Evolutionary conservation across 257 asterid genomes (phyloP), one percentile per base, ranked within the genome.

Genomic region (Gynochthodes officinalis): DNA sequence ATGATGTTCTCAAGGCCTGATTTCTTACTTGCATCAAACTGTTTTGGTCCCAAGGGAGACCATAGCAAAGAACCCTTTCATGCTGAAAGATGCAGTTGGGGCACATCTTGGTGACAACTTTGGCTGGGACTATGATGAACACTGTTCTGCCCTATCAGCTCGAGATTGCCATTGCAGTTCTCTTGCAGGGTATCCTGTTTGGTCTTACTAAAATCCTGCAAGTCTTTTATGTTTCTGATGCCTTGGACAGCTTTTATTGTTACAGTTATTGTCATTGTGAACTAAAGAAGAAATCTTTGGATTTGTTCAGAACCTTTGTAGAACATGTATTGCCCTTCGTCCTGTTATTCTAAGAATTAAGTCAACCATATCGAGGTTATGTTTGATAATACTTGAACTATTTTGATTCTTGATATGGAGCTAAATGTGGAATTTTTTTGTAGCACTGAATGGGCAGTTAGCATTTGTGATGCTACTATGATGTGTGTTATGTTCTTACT

Each of bases 1-100:
- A 72, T 75, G 78, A 64, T 84, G 53, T 64, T 75, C 76, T 67
- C 89, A 37, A 78, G 86, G 81, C 88, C 93, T 2, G 95, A 90
- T 81, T 69, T 70, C 59, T 67, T 86, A 72, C 88, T 85, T 11
- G 89, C 78, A 19, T 82, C 93, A 4, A 83, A 80, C 83, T 80
- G 81, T 59, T 86, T 81, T 44, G 69, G 75, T 54, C 82, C 85
- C 25, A 67, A 74, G 77, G 72, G 70, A 25, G 74, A 82, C 61
- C 75, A 75, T 40, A 70, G 72, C 46, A 74, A 62, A 71, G 75
- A 83, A 76, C 61, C 69, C 57, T 63, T 67, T 71, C 65, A 70
- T 67, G 58, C 75, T 62, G 76, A 76, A 78, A 75, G 86, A 83
- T 67, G 72, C 85, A 42, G 32, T 81, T 57, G 84, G 84, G 77